Conservation (phyloP, 2,329 filamentous ascomycete species). For the Talaromyces rugulosus region DNA sequence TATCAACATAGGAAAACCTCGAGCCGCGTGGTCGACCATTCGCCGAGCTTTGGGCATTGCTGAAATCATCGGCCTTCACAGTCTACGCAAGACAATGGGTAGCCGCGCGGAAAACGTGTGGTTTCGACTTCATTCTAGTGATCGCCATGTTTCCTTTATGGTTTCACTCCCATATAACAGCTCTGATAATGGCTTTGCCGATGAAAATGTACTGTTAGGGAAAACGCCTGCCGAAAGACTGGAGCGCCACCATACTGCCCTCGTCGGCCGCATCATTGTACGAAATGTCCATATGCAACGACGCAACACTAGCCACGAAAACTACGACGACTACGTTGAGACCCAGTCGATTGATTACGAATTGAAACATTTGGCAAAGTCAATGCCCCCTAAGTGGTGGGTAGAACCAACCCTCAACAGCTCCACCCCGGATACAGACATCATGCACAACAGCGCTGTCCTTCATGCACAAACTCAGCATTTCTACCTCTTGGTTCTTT, state of each 20-base stretch:
- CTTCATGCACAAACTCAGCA: constrained; percentile 20
- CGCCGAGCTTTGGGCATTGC: constrained; percentile 47
- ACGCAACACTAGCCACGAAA: neutral
- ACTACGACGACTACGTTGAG: constrained; percentile 6
- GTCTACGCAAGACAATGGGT: constrained; percentile 14
- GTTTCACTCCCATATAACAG: constrained; percentile 46
- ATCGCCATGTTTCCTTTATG: constrained; percentile 48
- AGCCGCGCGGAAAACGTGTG: constrained; percentile 25
- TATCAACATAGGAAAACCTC: constrained; percentile 50
- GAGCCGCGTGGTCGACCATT: constrained; percentile 46
- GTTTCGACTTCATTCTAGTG: constrained; percentile 36
- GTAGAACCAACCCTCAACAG: constrained; percentile 1
- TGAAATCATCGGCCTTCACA: constrained; percentile 44
- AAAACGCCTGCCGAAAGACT: constrained; percentile 10
- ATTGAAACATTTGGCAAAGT: constrained; percentile 16
- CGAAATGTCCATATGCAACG: constrained; percentile 17
- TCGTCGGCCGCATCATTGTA: constrained; percentile 16
- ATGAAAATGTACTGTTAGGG: neutral
- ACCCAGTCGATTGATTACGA: constrained; percentile 17
- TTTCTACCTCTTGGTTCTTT: constrained; percentile 18
- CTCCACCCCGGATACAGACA: constrained; percentile 3
- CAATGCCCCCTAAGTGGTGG: constrained; percentile 15
- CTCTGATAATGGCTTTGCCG: constrained; percentile 16
- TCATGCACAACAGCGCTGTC: constrained; percentile 14
- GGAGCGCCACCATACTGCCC: constrained; percentile 13